Conservation (phyloP, 1,139 yeast species). For the Yamadazyma songkhlaensis region DNA sequence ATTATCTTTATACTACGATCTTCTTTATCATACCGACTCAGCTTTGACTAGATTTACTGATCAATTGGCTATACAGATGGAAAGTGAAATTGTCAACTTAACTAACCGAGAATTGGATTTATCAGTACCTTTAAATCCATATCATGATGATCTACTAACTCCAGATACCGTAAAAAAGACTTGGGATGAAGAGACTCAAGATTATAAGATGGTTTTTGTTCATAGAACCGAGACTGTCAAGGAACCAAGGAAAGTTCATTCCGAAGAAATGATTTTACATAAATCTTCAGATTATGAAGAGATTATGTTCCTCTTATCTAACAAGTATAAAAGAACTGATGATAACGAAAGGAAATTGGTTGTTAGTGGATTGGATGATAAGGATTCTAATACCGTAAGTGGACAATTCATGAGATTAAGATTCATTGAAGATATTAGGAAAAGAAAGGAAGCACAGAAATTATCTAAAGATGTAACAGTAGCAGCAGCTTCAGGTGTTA, state of each 20-base stretch:
- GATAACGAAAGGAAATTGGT: conserved; percentile 41
- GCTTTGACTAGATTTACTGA: conserved; percentile 77
- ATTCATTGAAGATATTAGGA: conserved; percentile 46
- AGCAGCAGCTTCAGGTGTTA: conserved; percentile 31
- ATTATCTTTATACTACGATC: conserved; percentile 77
- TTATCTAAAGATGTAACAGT: conserved; percentile 40
- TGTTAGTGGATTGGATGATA: conserved; percentile 32
- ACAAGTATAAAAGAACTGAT: conserved; percentile 38
- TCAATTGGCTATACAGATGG: conserved; percentile 71
- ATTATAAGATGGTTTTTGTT: conserved; percentile 29
- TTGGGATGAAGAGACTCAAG: conserved; percentile 31
- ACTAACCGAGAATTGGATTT: conserved; percentile 77
- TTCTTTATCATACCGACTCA: conserved; percentile 78
- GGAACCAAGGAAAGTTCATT: conserved; percentile 43
- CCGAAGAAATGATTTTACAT: conserved; percentile 51
- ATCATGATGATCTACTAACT: conserved; percentile 42
- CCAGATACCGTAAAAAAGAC: conserved; percentile 50
- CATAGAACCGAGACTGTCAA: conserved; percentile 51
- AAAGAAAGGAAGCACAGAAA: conserved; percentile 43
- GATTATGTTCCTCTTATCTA: conserved; percentile 61
- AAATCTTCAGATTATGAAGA: conserved; percentile 89
- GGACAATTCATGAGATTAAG: conserved; percentile 50
- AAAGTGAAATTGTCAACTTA: conserved; percentile 75
- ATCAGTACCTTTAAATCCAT: conserved; percentile 71
- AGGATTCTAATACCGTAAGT: conserved; percentile 16